Conservation (phyloP, 2,329 filamentous ascomycete genomes). For the Neonectria neomacrospora region DNA sequence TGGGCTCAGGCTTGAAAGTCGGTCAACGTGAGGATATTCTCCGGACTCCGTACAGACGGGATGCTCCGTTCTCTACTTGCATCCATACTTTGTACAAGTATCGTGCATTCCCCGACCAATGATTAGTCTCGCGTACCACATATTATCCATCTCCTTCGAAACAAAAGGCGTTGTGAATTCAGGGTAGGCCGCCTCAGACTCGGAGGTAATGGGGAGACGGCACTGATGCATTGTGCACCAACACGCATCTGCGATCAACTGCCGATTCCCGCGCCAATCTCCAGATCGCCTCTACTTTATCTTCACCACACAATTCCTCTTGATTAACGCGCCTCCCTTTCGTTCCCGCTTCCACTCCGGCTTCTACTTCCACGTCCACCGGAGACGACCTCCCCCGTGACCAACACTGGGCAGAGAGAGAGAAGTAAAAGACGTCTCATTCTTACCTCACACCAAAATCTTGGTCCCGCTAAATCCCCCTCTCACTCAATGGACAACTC, state of each 20-base stretch:
- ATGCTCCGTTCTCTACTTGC: neutral
- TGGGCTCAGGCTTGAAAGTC: slow-evolving; percentile 2
- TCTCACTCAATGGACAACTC: slow-evolving; percentile 18
- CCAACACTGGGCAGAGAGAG: too few relatives aligned
- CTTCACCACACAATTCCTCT: neutral
- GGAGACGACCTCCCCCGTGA: neutral
- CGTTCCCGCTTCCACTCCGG: neutral
- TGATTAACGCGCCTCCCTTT: neutral
- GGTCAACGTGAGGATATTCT: neutral
- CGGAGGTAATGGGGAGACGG: slow-evolving; percentile 5
- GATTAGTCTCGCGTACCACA: neutral
- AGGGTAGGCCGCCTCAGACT: too few relatives aligned
- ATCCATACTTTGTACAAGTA: neutral
- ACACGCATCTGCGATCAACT: too few relatives aligned
- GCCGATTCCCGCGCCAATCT: too few relatives aligned
- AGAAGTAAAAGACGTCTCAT: neutral
- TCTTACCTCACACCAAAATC: neutral
- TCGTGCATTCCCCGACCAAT: slow-evolving; percentile 3
- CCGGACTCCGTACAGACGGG: neutral
- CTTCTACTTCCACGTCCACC: slow-evolving; percentile 8
- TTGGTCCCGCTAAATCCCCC: slow-evolving; percentile 14
- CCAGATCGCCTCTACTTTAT: neutral
- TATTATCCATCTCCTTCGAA: neutral
- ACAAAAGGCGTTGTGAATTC: neutral
- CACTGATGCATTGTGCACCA: neutral